These are phyloP conservation scores for Plasmodium cynomolgi DNA, from an alignment of 169 alveolate species.

Conservation along the genomic window DNA sequence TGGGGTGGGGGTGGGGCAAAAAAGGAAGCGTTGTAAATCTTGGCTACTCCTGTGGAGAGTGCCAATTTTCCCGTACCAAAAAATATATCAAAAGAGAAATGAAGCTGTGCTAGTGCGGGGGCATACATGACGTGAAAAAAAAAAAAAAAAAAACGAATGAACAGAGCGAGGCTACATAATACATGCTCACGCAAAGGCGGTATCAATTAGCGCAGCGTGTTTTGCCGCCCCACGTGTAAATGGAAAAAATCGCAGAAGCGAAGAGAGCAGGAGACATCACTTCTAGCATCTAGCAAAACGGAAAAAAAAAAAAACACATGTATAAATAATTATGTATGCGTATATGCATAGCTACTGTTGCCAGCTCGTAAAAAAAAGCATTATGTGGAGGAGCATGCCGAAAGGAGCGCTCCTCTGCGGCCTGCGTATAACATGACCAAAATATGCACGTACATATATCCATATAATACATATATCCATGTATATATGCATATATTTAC, in stretches of 20 bases:
- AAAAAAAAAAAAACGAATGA: neutral
- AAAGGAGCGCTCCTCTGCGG: neutral
- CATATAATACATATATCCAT: no score
- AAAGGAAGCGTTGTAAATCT: neutral
- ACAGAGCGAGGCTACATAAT: neutral
- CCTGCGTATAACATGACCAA: neutral
- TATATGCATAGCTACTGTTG: neutral
- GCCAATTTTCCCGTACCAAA: neutral
- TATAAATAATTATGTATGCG: neutral
- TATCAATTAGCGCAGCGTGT: neutral
- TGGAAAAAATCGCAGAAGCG: neutral
- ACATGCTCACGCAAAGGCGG: neutral
- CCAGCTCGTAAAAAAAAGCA: neutral
- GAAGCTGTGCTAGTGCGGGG: neutral
- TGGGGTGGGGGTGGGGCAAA: neutral
- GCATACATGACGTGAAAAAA: neutral
- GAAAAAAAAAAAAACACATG: neutral
- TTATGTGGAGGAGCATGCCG: neutral
- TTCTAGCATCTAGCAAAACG: neutral
- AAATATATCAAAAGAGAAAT: neutral
- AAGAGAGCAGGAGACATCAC: neutral
- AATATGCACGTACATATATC: neutral
- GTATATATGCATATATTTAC: no score
- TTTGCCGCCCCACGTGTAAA: neutral
- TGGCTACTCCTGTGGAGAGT: neutral